Evolutionary conservation across 2,329 filamentous ascomycete genomes (phyloP).

Genomic region (Penicillium sp.): DNA sequence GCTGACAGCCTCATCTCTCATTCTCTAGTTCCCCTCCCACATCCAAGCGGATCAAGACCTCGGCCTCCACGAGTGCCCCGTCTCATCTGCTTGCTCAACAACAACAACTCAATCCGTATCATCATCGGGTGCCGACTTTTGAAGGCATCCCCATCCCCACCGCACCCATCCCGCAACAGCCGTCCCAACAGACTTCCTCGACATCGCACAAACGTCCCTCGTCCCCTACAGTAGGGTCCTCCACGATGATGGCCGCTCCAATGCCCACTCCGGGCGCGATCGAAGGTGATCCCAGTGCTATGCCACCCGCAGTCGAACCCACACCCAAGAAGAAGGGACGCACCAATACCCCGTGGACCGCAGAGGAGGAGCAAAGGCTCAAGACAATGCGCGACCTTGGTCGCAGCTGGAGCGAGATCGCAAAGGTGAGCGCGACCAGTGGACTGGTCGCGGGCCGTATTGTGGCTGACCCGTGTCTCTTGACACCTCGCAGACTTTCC

Average conservation of each 20-base stretch:
- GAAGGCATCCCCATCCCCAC: slow-evolving; percentile 41
- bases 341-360: slow-evolving; percentile 98
- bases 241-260: slow-evolving; percentile 37
- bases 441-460: not conserved
- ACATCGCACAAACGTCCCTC: slow-evolving; percentile 43
- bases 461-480: slow-evolving; percentile 2
- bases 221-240: slow-evolving; percentile 35
- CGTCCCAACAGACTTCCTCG: slow-evolving; percentile 14
- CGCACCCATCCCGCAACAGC: slow-evolving; percentile 28
- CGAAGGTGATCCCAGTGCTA: slow-evolving; percentile 27
- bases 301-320: slow-evolving; percentile 26
- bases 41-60: slow-evolving; percentile 42
- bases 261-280: slow-evolving; percentile 28
- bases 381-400: slow-evolving; percentile 93
- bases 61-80: slow-evolving; percentile 33
- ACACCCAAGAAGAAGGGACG: slow-evolving; percentile 73
- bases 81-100: slow-evolving; percentile 39
- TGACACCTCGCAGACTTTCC: slow-evolving; percentile 65
- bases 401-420: slow-evolving; percentile 96
- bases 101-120: slow-evolving; percentile 35
- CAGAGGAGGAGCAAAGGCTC: slow-evolving; percentile 83
- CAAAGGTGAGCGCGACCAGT: slow-evolving; percentile 62
- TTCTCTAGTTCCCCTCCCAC: slow-evolving; percentile 37
- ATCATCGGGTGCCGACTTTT: slow-evolving; percentile 33
- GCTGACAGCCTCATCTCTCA: not conserved